Percentiles rank a stretch among this genome's conserved stretches.
Evolutionary conservation across 495 filamentous ascomycete genomes (phyloP).

Genomic region (Corynascus novoguineensis): DNA sequence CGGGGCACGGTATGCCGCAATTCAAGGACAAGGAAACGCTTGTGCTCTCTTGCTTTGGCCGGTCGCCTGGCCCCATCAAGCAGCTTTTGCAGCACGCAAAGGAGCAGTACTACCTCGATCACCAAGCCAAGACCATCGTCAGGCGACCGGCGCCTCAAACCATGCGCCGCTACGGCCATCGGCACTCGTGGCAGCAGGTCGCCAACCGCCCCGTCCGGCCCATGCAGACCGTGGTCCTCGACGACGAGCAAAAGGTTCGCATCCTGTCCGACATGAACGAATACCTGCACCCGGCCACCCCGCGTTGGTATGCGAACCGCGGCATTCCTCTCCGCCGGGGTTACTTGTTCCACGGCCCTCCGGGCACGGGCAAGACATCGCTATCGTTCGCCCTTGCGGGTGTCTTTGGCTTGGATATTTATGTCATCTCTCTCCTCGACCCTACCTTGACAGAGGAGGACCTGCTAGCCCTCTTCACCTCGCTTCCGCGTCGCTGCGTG

Average conservation of each 20-base stretch:
- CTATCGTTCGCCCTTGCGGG: constrained; percentile 63
- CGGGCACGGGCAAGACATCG: constrained; percentile 60
- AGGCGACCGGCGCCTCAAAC: constrained; percentile 39
- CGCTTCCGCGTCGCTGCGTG: constrained; percentile 57
- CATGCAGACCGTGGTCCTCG: constrained; percentile 78
- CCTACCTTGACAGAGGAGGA: constrained; percentile 63
- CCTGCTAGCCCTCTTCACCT: constrained; percentile 60
- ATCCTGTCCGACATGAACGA: constrained; percentile 81
- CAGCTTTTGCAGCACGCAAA: constrained; percentile 52
- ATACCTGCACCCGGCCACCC: constrained; percentile 69
- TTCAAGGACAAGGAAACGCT: constrained; percentile 39
- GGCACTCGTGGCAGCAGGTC: constrained; percentile 57
- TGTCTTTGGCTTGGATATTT: constrained; percentile 63
- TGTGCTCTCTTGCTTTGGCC: constrained; percentile 39
- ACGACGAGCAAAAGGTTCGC: constrained; percentile 62
- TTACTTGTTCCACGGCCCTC: constrained; percentile 75
- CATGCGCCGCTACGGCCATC: constrained; percentile 30
- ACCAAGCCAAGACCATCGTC: constrained; percentile 46
- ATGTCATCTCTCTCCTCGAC: constrained; percentile 59
- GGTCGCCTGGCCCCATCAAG: constrained; percentile 55
- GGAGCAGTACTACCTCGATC: constrained; percentile 42
- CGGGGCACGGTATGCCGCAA: constrained; percentile 20
- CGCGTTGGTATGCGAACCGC: constrained; percentile 70
- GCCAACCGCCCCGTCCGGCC: constrained; percentile 68
- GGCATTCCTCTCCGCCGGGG: constrained; percentile 91